Evolutionary conservation across 2,329 filamentous ascomycete species (phyloP), one percentile per base, ranked within the genome.

Genomic region (Ceratocystis alfenasii): DNA sequence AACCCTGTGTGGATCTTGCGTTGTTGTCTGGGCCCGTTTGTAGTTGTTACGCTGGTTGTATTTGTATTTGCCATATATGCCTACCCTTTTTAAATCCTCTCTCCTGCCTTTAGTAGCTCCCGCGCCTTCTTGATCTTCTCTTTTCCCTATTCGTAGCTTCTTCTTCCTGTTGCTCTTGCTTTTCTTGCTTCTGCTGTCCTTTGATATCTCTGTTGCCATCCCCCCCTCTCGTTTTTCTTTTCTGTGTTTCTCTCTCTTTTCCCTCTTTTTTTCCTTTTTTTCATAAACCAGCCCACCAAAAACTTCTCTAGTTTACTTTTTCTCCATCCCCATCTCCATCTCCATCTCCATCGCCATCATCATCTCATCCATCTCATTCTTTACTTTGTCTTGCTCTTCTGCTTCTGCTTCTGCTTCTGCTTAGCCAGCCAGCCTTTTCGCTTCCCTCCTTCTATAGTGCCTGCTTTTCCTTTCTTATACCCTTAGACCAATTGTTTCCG

Each of bases 291-390:
- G 25, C 55, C 55, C 55, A 59, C 25, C 68, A 20, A 68, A 64
- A 55, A 68, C 36, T 41, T 67, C 33, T 70, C 70, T 65, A 64
- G 65, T 64, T 57, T 66, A 65, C 63, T 61, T 50, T 62, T 36
- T 41, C 44, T 48, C 44, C 61, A 63, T 62, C 60, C 17, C 33
- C 55, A 33, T 36, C 41, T 46, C 41, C 61, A 63, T 62, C 59
- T 28, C 33, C 61, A 63, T 46, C 30, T n/a, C 36, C 57, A 36
- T 41, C 36, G n/a, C 48, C 45, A 62, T 62, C 22, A 62, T 44
- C 60, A 62, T 45, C 36, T 41, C 36, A 41, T 41, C 36, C 61
- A 63, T 41, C 62, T 41, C 61, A 63, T 46, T 63, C 61, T 63
- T 48, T 63, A 50, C 46, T 48, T 15, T 63, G 25, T 63, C 46